Evolutionary conservation across 2,329 filamentous ascomycete genomes (phyloP).

Genomic region (Arthrobotrys conoides): DNA sequence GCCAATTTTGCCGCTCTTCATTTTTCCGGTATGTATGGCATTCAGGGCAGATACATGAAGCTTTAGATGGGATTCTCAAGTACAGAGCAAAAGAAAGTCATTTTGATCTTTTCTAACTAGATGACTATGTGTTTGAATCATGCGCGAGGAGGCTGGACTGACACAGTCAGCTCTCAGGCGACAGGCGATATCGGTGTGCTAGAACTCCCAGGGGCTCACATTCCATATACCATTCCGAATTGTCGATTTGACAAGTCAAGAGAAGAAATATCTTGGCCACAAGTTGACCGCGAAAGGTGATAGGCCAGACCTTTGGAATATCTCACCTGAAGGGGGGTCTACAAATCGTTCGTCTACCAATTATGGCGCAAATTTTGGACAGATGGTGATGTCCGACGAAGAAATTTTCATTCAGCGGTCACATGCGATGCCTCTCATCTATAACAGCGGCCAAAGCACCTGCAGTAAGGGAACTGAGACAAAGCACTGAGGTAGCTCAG

Average conservation of each 20-base stretch:
- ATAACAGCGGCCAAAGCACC: constrained; percentile 23
- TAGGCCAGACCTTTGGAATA: constrained; percentile 12
- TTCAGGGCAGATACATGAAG: constrained; percentile 17
- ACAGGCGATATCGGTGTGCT: not conserved
- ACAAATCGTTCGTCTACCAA: constrained; percentile 16
- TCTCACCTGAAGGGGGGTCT: constrained; percentile 5
- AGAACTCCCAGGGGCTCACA: constrained; percentile 18
- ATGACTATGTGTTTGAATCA: constrained; percentile 1
- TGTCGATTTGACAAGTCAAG: not conserved
- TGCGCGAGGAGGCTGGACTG: not conserved
- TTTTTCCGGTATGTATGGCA: constrained; percentile 9
- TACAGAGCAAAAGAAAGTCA: not conserved
- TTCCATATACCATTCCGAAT: constrained; percentile 16
- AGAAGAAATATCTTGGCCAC: not conserved
- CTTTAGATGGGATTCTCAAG: constrained; percentile 18
- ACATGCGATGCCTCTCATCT: constrained; percentile 3
- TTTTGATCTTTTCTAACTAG: constrained; percentile 3
- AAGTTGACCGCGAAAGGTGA: too few relatives aligned
- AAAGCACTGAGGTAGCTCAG: constrained; percentile 5
- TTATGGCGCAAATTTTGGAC: not conserved
- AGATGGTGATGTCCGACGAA: not conserved
- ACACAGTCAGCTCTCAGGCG: not conserved
- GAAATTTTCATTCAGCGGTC: not conserved
- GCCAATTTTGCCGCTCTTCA: constrained; percentile 12
- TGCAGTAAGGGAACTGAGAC: constrained; percentile 22